A percentile compares a stretch with the other conserved stretches of the same genome.
phyloP scores from a whole-genome alignment of 345 rosid species.

The Excoecaria cochinchinensis region DNA sequence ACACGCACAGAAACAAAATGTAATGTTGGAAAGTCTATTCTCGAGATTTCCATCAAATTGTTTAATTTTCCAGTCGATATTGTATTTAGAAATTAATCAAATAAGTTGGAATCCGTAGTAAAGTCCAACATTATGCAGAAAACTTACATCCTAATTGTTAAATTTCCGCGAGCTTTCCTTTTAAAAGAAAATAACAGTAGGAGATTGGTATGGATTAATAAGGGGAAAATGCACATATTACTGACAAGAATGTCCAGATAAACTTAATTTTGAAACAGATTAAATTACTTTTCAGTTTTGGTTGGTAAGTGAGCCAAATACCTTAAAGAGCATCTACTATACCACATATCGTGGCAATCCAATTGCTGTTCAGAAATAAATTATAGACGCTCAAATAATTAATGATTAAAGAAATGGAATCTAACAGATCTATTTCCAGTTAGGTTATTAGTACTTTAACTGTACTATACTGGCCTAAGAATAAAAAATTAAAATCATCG shows the following conservation, averaged over 20 bases:
- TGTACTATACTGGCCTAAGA: neutral
- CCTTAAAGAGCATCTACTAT: neutral
- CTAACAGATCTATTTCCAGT: slow-evolving; percentile 19
- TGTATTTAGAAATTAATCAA: neutral
- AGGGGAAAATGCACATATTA: neutral
- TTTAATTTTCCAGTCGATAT: neutral
- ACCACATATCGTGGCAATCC: neutral
- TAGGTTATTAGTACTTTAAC: neutral
- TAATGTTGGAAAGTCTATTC: neutral
- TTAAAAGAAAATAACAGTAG: neutral
- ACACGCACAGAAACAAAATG: neutral
- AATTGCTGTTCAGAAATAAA: neutral
- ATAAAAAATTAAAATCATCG: neutral
- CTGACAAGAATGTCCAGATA: neutral
- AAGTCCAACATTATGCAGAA: neutral
- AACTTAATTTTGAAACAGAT: neutral
- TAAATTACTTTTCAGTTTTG: neutral
- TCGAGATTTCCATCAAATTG: neutral
- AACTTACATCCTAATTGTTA: neutral
- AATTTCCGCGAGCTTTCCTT: neutral
- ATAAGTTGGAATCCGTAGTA: neutral
- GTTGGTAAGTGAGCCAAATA: neutral
- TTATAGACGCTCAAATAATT: neutral
- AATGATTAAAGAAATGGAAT: neutral
- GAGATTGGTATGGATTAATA: neutral